Base-by-base conservation (phyloP, 306 rosid genomes). In the Arachis hypogaea region DNA sequence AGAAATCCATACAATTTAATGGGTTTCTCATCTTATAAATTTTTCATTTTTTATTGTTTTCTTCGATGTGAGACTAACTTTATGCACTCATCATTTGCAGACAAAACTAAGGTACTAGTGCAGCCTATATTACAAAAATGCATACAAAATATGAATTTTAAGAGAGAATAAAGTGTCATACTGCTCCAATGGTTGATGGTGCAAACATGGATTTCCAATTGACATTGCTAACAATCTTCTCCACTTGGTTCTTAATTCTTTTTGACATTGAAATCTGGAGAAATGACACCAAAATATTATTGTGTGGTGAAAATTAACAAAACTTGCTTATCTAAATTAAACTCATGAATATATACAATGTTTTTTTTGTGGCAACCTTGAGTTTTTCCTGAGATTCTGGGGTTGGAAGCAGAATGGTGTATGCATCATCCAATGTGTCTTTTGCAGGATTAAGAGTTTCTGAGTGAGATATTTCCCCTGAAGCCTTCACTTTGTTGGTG, bases 181-280 rank as follows among this genome's bases (percentile, higher is more conserved):
- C 98, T 68, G 96, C 96, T 80, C 90, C 98, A 56, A 63, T 74
- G 41, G 88, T 91, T 77, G 98, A 86, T 74, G 98, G 98, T 1
- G 97, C 86, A 72, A 89, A 86, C 36, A 91, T 5, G 68, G 94
- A 56, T 85, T 85, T 85, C 58, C 85, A 86, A 82, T 93, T 91
- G 63, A 89, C 28, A 50, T 72, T 81, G 41, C 57, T 33, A 22
- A 79, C 59, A 57, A 88, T 30, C 51, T 0, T 65, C 80, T n/a
- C 63, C 47, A 85, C 14, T 29, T 0, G 18, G 11, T 41, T 29
- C 67, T 41, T 84, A 68, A 87, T 69, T 77, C 79, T 75, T 55
- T 63, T 76, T 33, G 75, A 54, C 67, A 79, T 59, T 4, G 78
- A 45, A 50, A 67, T 80, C 89, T 88, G 86, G 41, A 33, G 73